Conservation (phyloP, 2,329 filamentous ascomycete genomes). For the Cladosporium sp. region DNA sequence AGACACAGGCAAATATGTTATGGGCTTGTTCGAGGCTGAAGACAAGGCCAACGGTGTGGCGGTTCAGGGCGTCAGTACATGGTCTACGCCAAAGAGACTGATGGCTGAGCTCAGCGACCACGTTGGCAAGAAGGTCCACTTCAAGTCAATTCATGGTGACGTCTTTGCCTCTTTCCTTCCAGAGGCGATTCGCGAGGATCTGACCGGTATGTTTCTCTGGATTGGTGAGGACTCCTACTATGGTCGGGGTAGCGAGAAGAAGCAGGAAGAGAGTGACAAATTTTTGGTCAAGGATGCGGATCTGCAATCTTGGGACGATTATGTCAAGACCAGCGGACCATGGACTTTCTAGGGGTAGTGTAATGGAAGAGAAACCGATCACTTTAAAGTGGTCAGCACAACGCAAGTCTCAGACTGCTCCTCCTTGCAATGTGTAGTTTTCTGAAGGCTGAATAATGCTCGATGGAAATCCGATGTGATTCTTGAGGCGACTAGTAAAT, state of each 20-base stretch:
- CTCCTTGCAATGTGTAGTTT: not conserved
- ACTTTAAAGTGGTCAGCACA: not conserved
- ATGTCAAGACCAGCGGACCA: constrained; percentile 26
- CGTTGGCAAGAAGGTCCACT: constrained; percentile 29
- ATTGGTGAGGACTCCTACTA: constrained; percentile 33
- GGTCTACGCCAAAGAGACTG: constrained; percentile 34
- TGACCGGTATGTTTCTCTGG: constrained; percentile 33
- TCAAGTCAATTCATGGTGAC: constrained; percentile 28
- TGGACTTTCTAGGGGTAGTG: constrained; percentile 6
- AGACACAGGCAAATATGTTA: constrained; percentile 34
- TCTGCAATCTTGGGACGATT: constrained; percentile 24
- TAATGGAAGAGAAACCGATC: not conserved
- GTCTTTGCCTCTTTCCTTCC: constrained; percentile 30
- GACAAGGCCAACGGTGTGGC: constrained; percentile 28
- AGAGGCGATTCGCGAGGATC: constrained; percentile 28
- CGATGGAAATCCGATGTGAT: not conserved
- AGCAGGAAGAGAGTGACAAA: constrained; percentile 30
- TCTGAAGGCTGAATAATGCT: not conserved
- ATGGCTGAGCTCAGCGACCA: constrained; percentile 25
- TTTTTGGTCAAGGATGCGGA: constrained; percentile 29
- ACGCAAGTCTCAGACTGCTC: not conserved
- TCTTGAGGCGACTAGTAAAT: not conserved
- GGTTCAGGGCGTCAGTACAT: constrained; percentile 30
- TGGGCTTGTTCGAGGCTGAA: constrained; percentile 32
- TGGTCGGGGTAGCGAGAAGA: constrained; percentile 30